Evolutionary conservation across 1,284 basidiomycete genomes (phyloP).

Genomic region (Boletus semigastroideus): DNA sequence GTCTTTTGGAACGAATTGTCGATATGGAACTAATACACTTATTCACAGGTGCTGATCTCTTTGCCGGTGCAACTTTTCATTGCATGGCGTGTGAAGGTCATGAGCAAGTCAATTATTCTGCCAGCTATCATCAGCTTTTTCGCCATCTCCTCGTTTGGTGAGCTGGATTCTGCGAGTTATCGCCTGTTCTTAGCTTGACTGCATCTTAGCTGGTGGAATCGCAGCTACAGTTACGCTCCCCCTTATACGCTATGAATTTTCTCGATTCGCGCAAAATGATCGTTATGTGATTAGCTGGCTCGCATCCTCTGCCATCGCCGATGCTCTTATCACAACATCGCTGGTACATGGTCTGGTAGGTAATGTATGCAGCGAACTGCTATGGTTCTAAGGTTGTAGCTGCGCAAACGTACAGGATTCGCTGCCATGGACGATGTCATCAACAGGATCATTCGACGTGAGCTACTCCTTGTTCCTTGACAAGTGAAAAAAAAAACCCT

Average conservation of each 20-base stretch:
- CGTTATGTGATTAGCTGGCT: slow-evolving; percentile 49
- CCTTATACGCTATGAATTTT: slow-evolving; percentile 9
- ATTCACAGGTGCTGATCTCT: slow-evolving; percentile 43
- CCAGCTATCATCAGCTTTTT: slow-evolving; percentile 39
- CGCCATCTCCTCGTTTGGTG: slow-evolving; percentile 41
- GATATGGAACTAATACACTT: neutral
- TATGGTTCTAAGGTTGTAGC: neutral
- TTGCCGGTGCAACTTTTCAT: slow-evolving; percentile 54
- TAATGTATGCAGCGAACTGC: neutral
- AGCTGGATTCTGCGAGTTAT: slow-evolving; percentile 2
- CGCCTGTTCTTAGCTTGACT: neutral
- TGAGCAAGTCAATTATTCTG: slow-evolving; percentile 42
- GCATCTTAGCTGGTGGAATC: slow-evolving; percentile 42
- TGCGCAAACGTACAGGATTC: slow-evolving; percentile 19
- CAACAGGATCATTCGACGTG: slow-evolving; percentile 16
- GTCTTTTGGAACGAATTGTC: neutral
- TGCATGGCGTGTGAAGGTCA: slow-evolving; percentile 47
- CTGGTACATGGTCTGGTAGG: slow-evolving; percentile 46
- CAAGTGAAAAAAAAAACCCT: neutral
- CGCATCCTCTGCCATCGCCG: slow-evolving; percentile 43
- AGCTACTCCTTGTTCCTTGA: neutral
- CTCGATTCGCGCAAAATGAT: slow-evolving; percentile 22
- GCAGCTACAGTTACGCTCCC: slow-evolving; percentile 39
- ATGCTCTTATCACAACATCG: slow-evolving; percentile 45
- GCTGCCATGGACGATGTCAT: slow-evolving; percentile 13